These are phyloP conservation scores for Schwanniomyces sp. DNA, from an alignment of 805 yeast species.

Conservation along the genomic window DNA sequence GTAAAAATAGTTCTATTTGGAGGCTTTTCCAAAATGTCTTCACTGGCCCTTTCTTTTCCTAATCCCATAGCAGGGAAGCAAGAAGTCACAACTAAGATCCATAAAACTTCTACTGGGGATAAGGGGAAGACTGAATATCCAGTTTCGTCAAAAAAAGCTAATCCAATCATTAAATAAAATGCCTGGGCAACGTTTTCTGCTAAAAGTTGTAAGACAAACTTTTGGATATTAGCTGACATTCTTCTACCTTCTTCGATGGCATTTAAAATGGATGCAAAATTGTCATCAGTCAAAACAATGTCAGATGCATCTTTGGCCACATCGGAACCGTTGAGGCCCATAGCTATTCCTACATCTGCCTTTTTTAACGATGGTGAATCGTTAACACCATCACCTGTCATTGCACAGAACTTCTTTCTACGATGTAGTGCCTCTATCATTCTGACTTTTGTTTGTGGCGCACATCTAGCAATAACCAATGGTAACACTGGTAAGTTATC, in stretches of 20 bases:
- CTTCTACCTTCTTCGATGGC: slow-evolving; percentile 82
- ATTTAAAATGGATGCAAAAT: slow-evolving; percentile 74
- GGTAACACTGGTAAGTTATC: slow-evolving; percentile 38
- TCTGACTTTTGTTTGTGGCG: slow-evolving; percentile 42
- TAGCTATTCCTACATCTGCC: slow-evolving; percentile 82
- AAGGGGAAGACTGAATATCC: slow-evolving; percentile 39
- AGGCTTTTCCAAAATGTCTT: slow-evolving; percentile 36
- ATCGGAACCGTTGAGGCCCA: slow-evolving; percentile 78
- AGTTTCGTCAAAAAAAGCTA: slow-evolving; percentile 31
- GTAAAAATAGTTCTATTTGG: slow-evolving; percentile 40
- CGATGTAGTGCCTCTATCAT: slow-evolving; percentile 43
- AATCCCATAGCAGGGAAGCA: slow-evolving; percentile 86
- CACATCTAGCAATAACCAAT: slow-evolving; percentile 41
- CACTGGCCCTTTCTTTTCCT: slow-evolving; percentile 48
- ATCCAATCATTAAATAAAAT: slow-evolving; percentile 50
- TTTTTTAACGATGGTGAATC: slow-evolving; percentile 76
- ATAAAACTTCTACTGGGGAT: slow-evolving; percentile 71
- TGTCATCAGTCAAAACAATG: slow-evolving; percentile 68
- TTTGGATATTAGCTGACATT: slow-evolving; percentile 76
- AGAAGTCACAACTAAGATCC: slow-evolving; percentile 78
- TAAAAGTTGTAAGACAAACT: slow-evolving; percentile 70
- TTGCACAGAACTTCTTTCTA: slow-evolving; percentile 35
- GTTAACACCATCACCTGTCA: slow-evolving; percentile 70
- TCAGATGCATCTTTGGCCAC: slow-evolving; percentile 85
- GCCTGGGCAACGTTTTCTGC: slow-evolving; percentile 77